These are phyloP conservation scores for Arthrobotrys entomopaga DNA, from an alignment of 2,329 filamentous ascomycete species.

Conservation along the genomic window DNA sequence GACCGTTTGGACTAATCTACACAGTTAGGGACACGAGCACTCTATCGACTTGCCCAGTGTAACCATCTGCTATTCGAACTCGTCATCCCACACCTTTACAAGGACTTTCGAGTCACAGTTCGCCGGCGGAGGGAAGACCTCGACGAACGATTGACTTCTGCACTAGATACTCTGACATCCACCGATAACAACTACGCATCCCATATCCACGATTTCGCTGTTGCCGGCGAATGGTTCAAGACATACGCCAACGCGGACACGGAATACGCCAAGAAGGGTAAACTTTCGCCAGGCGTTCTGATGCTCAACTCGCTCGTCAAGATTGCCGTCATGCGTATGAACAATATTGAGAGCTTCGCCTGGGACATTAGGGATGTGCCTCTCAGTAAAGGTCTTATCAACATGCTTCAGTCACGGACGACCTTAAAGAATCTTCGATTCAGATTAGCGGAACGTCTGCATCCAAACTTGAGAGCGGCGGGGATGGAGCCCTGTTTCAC, in stretches of 20 bases:
- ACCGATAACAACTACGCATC: slow-evolving; percentile 53
- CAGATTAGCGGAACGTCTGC: slow-evolving; percentile 45
- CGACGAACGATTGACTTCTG: slow-evolving; percentile 51
- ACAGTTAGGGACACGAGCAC: slow-evolving; percentile 50
- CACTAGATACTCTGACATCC: slow-evolving; percentile 51
- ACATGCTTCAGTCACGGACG: slow-evolving; percentile 48
- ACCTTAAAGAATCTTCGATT: slow-evolving; percentile 53
- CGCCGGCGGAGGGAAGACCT: slow-evolving; percentile 51
- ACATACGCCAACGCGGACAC: slow-evolving; percentile 48
- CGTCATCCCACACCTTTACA: slow-evolving; percentile 54
- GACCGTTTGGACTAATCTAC: not conserved
- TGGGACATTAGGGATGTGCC: slow-evolving; percentile 54
- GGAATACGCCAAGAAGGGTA: slow-evolving; percentile 54
- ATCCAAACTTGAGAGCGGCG: slow-evolving; percentile 51
- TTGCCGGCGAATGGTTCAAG: slow-evolving; percentile 54
- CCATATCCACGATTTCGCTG: slow-evolving; percentile 53
- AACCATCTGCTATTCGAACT: slow-evolving; percentile 55
- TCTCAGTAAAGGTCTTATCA: slow-evolving; percentile 51
- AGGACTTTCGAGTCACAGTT: slow-evolving; percentile 54
- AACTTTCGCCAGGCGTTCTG: slow-evolving; percentile 52
- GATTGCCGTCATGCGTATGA: slow-evolving; percentile 53
- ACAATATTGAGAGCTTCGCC: slow-evolving; percentile 53
- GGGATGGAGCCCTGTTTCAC: slow-evolving; percentile 54
- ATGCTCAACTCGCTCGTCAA: slow-evolving; percentile 55
- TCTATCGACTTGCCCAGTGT: slow-evolving; percentile 53